phyloP scores from a whole-genome alignment of 1,284 basidiomycete genomes.

The Mycena sp. region DNA sequence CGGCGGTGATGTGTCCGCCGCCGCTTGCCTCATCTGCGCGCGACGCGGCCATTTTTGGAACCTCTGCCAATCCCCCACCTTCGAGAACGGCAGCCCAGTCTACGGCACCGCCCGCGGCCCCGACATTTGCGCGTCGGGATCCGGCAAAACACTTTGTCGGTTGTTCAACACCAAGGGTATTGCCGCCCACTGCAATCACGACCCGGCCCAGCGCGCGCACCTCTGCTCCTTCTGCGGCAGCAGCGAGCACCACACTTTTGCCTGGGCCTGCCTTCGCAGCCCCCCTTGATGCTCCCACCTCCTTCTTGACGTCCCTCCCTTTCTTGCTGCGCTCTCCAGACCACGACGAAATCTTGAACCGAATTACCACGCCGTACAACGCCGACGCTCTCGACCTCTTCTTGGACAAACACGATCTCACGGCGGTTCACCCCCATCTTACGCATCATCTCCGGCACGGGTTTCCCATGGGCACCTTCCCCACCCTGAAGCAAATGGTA shows the following conservation, averaged over 20 bases:
- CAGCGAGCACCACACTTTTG: slow-evolving; percentile 23
- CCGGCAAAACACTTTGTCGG: not conserved
- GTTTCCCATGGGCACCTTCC: slow-evolving; percentile 38
- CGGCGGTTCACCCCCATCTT: slow-evolving; percentile 15
- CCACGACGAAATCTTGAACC: slow-evolving; percentile 16
- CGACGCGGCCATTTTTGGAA: slow-evolving; percentile 29
- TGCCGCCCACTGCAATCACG: not conserved
- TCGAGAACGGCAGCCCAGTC: slow-evolving; percentile 24
- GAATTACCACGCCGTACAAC: slow-evolving; percentile 15
- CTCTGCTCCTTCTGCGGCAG: slow-evolving; percentile 31
- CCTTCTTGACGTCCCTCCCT: too few species aligned
- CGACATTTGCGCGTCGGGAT: not conserved
- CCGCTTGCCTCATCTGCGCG: slow-evolving; percentile 35
- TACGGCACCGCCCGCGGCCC: not conserved
- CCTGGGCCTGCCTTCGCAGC: slow-evolving; percentile 24
- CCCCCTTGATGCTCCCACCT: not conserved
- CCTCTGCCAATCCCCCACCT: slow-evolving; percentile 21
- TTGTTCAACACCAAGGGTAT: slow-evolving; percentile 29
- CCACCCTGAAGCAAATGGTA: slow-evolving; percentile 4
- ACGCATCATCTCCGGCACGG: slow-evolving; percentile 31
- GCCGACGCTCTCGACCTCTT: slow-evolving; percentile 30
- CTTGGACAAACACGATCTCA: slow-evolving; percentile 38
- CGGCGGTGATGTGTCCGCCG: slow-evolving; percentile 19
- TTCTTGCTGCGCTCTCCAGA: not conserved
- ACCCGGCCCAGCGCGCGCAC: slow-evolving; percentile 13